Evolutionary conservation across 441 rosid species (phyloP), one percentile per base, ranked within the genome.

Genomic region (Arabidopsis lyrata): DNA sequence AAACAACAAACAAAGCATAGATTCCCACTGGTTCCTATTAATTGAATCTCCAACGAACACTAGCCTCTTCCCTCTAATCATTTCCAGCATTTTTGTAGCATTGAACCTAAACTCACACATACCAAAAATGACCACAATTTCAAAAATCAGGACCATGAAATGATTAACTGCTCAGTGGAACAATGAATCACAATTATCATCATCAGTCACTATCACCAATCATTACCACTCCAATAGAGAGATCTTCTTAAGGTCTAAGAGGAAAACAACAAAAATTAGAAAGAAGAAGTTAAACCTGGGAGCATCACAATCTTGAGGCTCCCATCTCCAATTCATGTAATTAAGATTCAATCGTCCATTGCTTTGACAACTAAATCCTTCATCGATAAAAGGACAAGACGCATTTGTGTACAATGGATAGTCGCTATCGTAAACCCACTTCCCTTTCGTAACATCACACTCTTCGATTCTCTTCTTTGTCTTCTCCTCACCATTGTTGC

Each of bases 11-110:
- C 99, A 95, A 63, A 95, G 81, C 95, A 95, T 81, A 36, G 97
- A 90, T 74, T 95, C 99, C 98, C 98, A 92, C 56, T 89, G 99
- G 79, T 92, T 90, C 78, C 97, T 85, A 72, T 92, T 95, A 41
- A 95, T 84, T n/a, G 97, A 92, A 84, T 95, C 99, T 27, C 99
- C 99, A 68, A 95, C 97, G 74, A 95, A 95, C 63, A 92, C 92
- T 57, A 95, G 65, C 79, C 99, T 89, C 78, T 90, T 92, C 78
- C 97, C 97, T 83, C 90, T 82, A 1, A 95, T 85, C 79, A 82
- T 68, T 32, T 89, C 88, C 85, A 92, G 76, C 92, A 95, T 87
- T 68, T 71, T 86, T 45, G 89, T 85, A 3, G 66, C 97, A 78
- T 89, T 88, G 81, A 95, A 95, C 86, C 99, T 95, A 68, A 38